A percentile compares a stretch with the other conserved stretches of the same genome.
Conservation (phyloP, 2,329 filamentous ascomycete genomes). For the Chaetothyriales sp. region DNA sequence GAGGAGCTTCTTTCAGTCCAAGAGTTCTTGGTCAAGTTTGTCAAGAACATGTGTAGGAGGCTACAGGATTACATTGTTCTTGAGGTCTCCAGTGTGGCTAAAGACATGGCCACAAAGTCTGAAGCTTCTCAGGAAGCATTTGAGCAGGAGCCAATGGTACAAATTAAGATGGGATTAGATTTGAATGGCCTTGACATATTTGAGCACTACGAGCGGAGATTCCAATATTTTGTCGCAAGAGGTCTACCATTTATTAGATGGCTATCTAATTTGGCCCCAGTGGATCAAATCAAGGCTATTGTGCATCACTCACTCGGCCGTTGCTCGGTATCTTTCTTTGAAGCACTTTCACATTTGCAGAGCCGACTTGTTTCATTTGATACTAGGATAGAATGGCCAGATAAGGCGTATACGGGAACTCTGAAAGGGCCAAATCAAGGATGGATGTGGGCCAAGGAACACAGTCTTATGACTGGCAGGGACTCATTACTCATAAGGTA, state of each 20-base stretch:
- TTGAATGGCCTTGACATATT: background rate
- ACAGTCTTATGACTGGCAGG: background rate
- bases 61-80: background rate
- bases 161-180: background rate
- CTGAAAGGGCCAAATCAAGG: background rate
- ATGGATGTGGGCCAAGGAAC: background rate
- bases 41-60: background rate
- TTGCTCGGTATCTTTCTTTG: background rate
- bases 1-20: background rate
- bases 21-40: background rate
- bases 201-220: background rate
- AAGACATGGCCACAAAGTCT: background rate
- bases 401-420: background rate
- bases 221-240: background rate
- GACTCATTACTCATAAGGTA: background rate
- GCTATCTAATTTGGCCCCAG: background rate
- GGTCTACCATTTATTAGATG: background rate
- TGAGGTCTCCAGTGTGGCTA: background rate
- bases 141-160: background rate
- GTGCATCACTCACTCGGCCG: background rate
- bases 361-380: background rate
- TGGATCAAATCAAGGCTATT: background rate
- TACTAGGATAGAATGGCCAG: background rate
- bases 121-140: background rate
- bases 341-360: background rate